phyloP scores from a whole-genome alignment of 2,329 filamentous ascomycete genomes.

The Curvularia sp. region DNA sequence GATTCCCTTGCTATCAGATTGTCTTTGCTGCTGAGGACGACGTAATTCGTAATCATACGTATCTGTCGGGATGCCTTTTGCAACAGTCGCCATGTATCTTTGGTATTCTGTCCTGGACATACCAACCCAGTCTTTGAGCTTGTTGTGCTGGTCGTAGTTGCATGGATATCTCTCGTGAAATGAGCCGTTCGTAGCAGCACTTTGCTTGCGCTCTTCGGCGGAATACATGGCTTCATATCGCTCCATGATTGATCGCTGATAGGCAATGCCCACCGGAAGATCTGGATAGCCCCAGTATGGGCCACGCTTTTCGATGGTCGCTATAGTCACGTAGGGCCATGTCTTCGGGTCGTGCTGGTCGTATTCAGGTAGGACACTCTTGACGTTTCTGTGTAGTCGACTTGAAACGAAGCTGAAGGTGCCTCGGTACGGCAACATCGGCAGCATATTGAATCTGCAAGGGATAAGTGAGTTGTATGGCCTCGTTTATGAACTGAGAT shows the following conservation, averaged over 20 bases:
- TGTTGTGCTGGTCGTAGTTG: conserved; percentile 8
- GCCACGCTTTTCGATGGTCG: neutral
- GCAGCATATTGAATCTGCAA: neutral
- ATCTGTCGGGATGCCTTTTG: neutral
- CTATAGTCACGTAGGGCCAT: conserved; percentile 12
- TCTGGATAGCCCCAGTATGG: conserved; percentile 4
- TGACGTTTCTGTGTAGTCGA: neutral
- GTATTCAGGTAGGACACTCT: neutral
- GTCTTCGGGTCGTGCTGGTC: conserved; percentile 8
- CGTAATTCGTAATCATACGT: neutral
- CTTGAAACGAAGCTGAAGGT: conserved; percentile 14
- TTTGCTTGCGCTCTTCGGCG: neutral
- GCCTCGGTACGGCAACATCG: neutral
- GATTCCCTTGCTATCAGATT: neutral
- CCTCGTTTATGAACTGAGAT: too few relatives aligned
- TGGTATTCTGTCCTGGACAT: conserved; percentile 1
- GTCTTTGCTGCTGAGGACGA: neutral
- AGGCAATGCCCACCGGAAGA: conserved; percentile 7
- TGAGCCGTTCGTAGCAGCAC: conserved; percentile 1
- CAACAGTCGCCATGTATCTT: neutral
- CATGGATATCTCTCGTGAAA: conserved; percentile 9
- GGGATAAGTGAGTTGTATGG: neutral
- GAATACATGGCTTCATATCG: conserved; percentile 13
- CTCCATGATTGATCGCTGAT: conserved; percentile 6
- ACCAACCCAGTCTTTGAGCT: conserved; percentile 3